Base-by-base conservation (phyloP, 83 land plant species). In the Diphasiastrum complanatum region DNA sequence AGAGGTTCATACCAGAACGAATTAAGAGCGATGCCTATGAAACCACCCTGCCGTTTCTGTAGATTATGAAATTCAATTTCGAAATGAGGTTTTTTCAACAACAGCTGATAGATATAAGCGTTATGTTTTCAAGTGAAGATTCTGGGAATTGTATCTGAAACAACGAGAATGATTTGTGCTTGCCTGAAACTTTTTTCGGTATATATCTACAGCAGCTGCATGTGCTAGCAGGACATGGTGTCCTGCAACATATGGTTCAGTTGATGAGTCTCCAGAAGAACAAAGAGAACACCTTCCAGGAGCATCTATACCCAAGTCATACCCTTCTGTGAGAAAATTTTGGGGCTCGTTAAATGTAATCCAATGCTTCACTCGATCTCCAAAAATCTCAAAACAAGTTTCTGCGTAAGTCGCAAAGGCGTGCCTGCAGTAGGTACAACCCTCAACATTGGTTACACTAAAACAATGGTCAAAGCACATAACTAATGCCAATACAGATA, bases 301-400 rank as follows among this genome's bases (percentile, higher is more conserved):
- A n/a, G 98, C 91, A 79, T 81, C 83, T n/a, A 78, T 38, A 8
- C 98, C 98, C 36, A 69, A 69, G 66, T 87, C 98, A 69, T 92
- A 87, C 0, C 98, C 98, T 51, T 85, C 79, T 59, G 79, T 79
- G 33, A 84, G 79, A 27, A 81, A 86, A 8, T 86, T 83, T 52
- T 82, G 68, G 5, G 98, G 98, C 71, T 93, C 98, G 59, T 93
- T 93, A 63, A 85, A 83, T 12, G 98, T 93, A 55, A 83, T 74
- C 98, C 98, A 93, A 36, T 85, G 77, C 69, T 88, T 93, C 45
- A 93, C 98, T 65, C 88, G 68, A 65, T 93, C 91, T 10, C 98
- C 98, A 70, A 78, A 93, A 5, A 82, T 76, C 60, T 79, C 85
- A 78, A 93, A 93, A 52, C 98, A 93, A 48, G 79, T 83, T 14